Percentiles rank a stretch among this genome's conserved stretches.
Conservation (phyloP, 805 yeast species). For the Limtongozyma cylindracea region DNA sequence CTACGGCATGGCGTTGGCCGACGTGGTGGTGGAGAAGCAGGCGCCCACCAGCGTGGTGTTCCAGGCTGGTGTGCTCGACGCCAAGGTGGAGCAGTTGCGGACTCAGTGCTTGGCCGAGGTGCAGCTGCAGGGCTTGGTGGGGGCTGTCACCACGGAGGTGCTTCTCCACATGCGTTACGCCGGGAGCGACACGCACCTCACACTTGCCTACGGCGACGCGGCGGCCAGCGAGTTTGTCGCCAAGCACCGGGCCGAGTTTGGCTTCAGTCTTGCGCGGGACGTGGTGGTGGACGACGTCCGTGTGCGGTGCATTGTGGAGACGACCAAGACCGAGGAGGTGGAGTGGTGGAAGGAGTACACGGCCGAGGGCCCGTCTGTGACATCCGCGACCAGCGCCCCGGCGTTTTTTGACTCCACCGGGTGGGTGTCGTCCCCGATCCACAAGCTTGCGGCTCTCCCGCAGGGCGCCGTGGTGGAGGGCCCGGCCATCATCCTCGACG, state of each 20-base stretch:
- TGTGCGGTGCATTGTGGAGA: constrained; percentile 5
- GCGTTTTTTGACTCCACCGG: constrained; percentile 23
- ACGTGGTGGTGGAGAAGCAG: constrained; percentile 13
- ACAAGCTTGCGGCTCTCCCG: constrained; percentile 21
- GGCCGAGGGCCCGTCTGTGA: constrained; percentile 3
- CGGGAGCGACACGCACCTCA: constrained; percentile 76
- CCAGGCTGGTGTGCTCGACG: constrained; percentile 11
- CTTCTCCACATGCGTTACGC: constrained; percentile 58
- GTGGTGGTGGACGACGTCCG: constrained; percentile 14
- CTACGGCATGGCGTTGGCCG: constrained; percentile 66
- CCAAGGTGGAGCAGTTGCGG: constrained; percentile 15
- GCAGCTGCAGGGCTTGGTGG: too few relatives aligned
- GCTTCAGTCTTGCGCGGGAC: constrained; percentile 10
- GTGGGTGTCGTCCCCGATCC: constrained; percentile 10
- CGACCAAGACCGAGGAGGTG: constrained; percentile 4
- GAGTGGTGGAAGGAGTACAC: constrained; percentile 5
- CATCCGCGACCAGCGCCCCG: neutral
- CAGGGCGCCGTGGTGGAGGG: constrained; percentile 19
- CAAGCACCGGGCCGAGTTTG: constrained; percentile 11
- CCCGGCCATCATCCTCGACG: constrained; percentile 59
- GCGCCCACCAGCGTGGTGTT: constrained; percentile 9
- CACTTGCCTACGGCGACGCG: constrained; percentile 25
- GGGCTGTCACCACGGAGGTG: constrained; percentile 13
- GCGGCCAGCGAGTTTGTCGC: constrained; percentile 6
- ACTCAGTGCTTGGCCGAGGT: too few relatives aligned